Percentiles rank a stretch among this genome's conserved stretches.
These are phyloP conservation scores for Mycena epipterygia DNA, from an alignment of 768 basidiomycete genomes.

Conservation along the genomic window DNA sequence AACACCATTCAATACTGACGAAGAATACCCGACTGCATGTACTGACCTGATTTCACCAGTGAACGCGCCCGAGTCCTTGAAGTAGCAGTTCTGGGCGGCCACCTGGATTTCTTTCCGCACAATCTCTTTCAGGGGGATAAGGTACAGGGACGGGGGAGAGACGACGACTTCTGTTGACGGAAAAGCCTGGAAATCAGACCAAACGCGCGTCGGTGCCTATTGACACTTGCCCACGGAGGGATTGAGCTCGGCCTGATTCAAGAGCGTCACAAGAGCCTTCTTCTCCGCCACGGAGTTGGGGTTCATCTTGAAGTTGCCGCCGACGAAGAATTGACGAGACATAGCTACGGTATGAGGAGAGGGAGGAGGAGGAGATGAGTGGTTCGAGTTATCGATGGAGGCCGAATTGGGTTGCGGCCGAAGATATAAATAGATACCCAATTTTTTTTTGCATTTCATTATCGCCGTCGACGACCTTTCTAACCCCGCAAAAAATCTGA, in stretches of 20 bases:
- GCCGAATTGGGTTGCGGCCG: no score
- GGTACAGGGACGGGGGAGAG: constrained; percentile 91
- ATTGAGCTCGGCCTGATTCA: constrained; percentile 89
- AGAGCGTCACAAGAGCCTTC: constrained; percentile 70
- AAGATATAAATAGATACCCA: no score
- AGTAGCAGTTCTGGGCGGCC: constrained; percentile 93
- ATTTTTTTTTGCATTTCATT: no score
- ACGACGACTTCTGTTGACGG: constrained; percentile 86
- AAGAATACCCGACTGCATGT: background rate
- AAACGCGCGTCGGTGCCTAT: constrained; percentile 33
- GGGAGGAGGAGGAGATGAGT: background rate
- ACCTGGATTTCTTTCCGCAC: constrained; percentile 80
- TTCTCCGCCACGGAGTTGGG: constrained; percentile 76
- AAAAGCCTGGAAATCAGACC: background rate
- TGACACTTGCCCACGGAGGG: constrained; percentile 73
- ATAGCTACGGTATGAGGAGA: constrained; percentile 51
- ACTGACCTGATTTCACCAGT: constrained; percentile 95
- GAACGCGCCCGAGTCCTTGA: constrained; percentile 88
- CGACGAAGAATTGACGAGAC: constrained; percentile 93
- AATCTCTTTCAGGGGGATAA: constrained; percentile 76
- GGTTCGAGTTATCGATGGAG: background rate
- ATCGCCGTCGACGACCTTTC: no score
- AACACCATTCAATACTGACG: background rate
- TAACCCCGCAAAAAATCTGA: no score
- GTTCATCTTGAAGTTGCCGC: constrained; percentile 99